Base-by-base conservation (phyloP, 73 alveolate species). In the Paramecium octaurelia region DNA sequence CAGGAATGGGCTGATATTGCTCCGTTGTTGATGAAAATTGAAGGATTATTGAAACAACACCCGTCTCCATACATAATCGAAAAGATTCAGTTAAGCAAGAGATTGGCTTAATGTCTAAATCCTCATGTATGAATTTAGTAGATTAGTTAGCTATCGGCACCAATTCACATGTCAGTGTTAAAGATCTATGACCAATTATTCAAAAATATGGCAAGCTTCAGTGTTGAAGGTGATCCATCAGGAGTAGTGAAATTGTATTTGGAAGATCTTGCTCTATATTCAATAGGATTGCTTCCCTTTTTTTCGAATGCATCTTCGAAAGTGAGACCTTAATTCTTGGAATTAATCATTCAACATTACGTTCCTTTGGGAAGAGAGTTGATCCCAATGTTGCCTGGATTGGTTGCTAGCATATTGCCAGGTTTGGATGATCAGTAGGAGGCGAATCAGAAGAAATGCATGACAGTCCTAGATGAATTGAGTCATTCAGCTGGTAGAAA, bases 91-190 rank as follows among this genome's bases (percentile, higher is more conserved):
- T 71, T 89, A 68, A 60, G 88, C 7, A 89, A 89, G 57, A 89
- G 94, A 89, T 48, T 89, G 31, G 94, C 94, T 8, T 73, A 89
- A 85, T 89, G 94, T 89, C 92, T 89, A 10, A 89, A 89, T 89
- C 94, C 94, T 0, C 68, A 70, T 42, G 86, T 89, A 71, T 83
- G 60, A 60, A 8, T 36, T 44, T 50, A 20, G 46, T 80, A 80
- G 43, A 31, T 31, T 24, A 20, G 12, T 44, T 80, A 80, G 91
- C 34, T 80, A 48, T 80, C 91, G 8, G 91, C 91, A 18, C 91
- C 94, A 14, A 68, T 89, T 14, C 86, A 89, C 23, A 59, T 40
- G 23, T 73, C 86, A 73, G 88, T 59, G n/a, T 68, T 89, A 16
- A 89, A 71, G 42, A 89, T 89, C 2, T 89, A 89, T 71, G 94